Evolutionary conservation across 1,284 basidiomycete genomes (phyloP).

Genomic region (Wolfiporia cocos): DNA sequence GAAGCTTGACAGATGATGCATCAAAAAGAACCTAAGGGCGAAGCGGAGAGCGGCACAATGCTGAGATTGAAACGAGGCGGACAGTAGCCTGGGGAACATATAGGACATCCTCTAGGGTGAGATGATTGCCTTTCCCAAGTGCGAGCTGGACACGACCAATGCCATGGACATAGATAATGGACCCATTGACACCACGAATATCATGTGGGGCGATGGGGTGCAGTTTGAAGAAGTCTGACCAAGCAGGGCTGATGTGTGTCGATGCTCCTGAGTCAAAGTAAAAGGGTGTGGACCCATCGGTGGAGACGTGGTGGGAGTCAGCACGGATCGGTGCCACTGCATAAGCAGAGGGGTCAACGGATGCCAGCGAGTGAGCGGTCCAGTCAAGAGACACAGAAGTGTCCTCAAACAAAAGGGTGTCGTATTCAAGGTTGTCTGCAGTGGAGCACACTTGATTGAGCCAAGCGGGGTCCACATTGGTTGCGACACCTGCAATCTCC

Average conservation of each 20-base stretch:
- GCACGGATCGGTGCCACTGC: background rate
- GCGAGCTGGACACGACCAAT: conserved; percentile 24
- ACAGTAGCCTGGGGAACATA: conserved; percentile 1
- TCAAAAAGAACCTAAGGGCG: background rate
- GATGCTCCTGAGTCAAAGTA: conserved; percentile 26
- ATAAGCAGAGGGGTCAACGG: background rate
- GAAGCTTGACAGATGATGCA: background rate
- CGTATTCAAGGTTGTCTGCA: background rate
- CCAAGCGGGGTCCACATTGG: background rate
- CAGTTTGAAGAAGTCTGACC: conserved; percentile 23
- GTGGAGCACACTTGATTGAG: background rate
- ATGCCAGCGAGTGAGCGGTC: background rate
- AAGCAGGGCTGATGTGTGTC: conserved; percentile 22
- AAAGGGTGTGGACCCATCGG: conserved; percentile 14
- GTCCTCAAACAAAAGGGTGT: background rate
- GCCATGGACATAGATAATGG: conserved; percentile 23
- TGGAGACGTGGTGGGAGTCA: background rate
- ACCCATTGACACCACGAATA: conserved; percentile 27
- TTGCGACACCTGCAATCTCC: conserved; percentile 1
- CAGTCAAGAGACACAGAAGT: background rate
- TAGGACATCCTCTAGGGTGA: conserved; percentile 2
- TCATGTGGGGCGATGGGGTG: conserved; percentile 17
- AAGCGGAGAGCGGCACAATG: background rate
- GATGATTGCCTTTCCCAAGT: conserved; percentile 13
- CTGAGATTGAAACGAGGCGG: background rate